Evolutionary conservation across 2,329 filamentous ascomycete genomes (phyloP).

Genomic region (Diaporthe nobilis): DNA sequence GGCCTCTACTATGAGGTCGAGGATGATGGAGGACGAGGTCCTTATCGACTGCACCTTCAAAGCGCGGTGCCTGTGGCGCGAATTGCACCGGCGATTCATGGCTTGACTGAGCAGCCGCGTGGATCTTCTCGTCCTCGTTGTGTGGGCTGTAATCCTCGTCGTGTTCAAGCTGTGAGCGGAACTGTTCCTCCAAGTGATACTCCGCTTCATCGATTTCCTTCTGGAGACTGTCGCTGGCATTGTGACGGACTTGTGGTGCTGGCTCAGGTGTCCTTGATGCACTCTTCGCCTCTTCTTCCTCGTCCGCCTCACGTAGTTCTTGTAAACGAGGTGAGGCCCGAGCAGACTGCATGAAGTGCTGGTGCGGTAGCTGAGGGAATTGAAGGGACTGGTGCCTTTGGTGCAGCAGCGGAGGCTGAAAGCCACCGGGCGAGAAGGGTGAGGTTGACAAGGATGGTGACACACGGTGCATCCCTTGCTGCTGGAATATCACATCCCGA

Average conservation of each 20-base stretch:
- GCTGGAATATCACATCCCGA: slow-evolving; percentile 64
- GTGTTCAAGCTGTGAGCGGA: slow-evolving; percentile 83
- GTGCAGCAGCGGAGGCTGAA: slow-evolving; percentile 61
- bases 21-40: slow-evolving; percentile 77
- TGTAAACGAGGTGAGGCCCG: slow-evolving; percentile 75
- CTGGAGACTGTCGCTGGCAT: slow-evolving; percentile 83
- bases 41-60: slow-evolving; percentile 67
- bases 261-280: slow-evolving; percentile 70
- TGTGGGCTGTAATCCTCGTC: slow-evolving; percentile 80
- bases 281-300: slow-evolving; percentile 68
- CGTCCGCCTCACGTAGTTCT: slow-evolving; percentile 81
- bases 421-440: slow-evolving; percentile 70
- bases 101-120: slow-evolving; percentile 48
- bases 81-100: slow-evolving; percentile 63
- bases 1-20: slow-evolving; percentile 80
- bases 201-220: slow-evolving; percentile 89
- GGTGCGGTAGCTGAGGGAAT: slow-evolving; percentile 69
- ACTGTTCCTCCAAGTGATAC: slow-evolving; percentile 85
- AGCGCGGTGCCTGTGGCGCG: slow-evolving; percentile 61
- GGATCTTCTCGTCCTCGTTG: slow-evolving; percentile 55
- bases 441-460: slow-evolving; percentile 77
- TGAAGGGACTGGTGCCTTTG: slow-evolving; percentile 73
- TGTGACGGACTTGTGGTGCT: slow-evolving; percentile 68
- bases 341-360: slow-evolving; percentile 68
- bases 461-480: slow-evolving; percentile 68